Conservation (phyloP, 148 eudicot species). For the Chenopodium berlandieri region DNA sequence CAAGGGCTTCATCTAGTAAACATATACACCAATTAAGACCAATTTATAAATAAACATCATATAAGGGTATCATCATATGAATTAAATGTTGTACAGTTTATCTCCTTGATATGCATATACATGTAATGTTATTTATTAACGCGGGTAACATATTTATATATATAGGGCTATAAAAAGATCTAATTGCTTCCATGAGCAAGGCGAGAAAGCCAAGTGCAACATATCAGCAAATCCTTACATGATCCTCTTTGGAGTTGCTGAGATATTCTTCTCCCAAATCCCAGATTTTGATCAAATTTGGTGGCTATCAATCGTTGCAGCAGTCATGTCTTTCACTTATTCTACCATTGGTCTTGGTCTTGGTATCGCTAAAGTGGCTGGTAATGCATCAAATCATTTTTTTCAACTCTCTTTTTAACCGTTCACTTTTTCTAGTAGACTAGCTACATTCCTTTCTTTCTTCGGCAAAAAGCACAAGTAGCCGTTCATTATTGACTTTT, state of each 20-base stretch:
- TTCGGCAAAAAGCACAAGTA: not conserved
- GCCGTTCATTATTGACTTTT: slow-evolving; percentile 5
- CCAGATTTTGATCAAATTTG: slow-evolving; percentile 76
- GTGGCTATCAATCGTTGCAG: slow-evolving; percentile 85
- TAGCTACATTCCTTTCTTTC: not conserved
- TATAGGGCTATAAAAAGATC: slow-evolving; percentile 72
- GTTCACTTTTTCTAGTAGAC: not conserved
- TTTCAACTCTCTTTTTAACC: slow-evolving; percentile 10
- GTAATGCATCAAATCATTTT: slow-evolving; percentile 38
- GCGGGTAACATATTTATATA: slow-evolving; percentile 21
- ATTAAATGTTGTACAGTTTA: no score
- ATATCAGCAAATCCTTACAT: slow-evolving; percentile 68
- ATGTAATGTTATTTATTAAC: not conserved
- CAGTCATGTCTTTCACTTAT: slow-evolving; percentile 82
- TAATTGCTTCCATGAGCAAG: slow-evolving; percentile 62
- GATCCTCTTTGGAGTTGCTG: slow-evolving; percentile 58
- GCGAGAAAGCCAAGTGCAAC: slow-evolving; percentile 42
- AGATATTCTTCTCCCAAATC: slow-evolving; percentile 69
- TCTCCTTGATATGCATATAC: no score
- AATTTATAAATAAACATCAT: not conserved
- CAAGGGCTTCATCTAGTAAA: no score
- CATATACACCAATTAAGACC: not conserved
- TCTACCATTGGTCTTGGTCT: slow-evolving; percentile 77
- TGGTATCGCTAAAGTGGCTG: slow-evolving; percentile 66
- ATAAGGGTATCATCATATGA: no score